Evolutionary conservation across 106 monocot genomes (phyloP), one percentile per base, ranked within the genome.

Genomic region (Gastrodia elata): DNA sequence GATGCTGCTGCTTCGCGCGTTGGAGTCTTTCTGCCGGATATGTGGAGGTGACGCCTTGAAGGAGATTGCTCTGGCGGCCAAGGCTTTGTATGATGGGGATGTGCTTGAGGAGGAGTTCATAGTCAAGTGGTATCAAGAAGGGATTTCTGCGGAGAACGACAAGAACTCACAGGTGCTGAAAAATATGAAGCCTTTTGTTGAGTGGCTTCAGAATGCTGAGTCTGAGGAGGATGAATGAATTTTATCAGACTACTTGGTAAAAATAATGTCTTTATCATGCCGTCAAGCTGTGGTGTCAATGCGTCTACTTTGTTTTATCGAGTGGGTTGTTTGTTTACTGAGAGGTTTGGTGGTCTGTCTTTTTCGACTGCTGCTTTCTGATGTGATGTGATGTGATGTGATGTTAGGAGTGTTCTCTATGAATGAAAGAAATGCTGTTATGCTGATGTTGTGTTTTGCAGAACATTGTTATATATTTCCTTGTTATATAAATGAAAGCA

Each of bases 141-240:
- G 88, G 18, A 46, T 74, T 0, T 55, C 46, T 39, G 82, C n/a
- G n/a, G n/a, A n/a, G 73, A 26, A 74, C 58, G 8, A 68, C 44
- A 83, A 74, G 72, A 68, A 43, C 59, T 73, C 82, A 20, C 76
- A 14, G 73, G 70, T 84, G 4, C 83, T 84, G 91, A 88, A 91
- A 79, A 89, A 84, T 33, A 71, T 87, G 76, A 95, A 86, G 42
- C 95, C 91, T 14, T 89, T 95, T 59, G 76, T 95, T 2, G 95
- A 95, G 77, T 95, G 95, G 95, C 89, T 95, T 2, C 85, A 83
- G 84, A 92, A 33, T 48, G 86, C 83, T 0, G 86, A 86, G 71
- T 86, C 86, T 1, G 86, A 83, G 42, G 86, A 82, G 18, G 83
- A 86, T 18, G 80, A 84, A 65, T 81, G 37, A 68, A 34, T 33